These are phyloP conservation scores for Vitellaria paradoxa DNA, from an alignment of 179 eudicot species.

Conservation along the genomic window DNA sequence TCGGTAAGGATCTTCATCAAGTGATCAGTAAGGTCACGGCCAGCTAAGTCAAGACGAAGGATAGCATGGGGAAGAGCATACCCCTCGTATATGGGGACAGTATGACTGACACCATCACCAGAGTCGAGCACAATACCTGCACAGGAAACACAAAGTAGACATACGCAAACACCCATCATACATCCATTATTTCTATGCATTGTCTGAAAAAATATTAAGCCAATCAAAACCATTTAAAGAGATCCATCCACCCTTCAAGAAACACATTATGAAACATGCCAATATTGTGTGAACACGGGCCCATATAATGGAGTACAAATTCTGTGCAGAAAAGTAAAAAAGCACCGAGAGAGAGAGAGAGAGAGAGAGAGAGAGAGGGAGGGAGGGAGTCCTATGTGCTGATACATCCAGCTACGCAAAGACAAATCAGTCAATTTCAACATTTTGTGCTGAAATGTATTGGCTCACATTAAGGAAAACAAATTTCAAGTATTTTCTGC, in stretches of 20 bases:
- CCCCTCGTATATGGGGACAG: constrained; percentile 49
- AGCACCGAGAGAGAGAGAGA: background rate
- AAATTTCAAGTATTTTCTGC: background rate
- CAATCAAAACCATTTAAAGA: background rate
- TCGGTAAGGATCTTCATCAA: constrained; percentile 47
- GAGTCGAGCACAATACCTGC: constrained; percentile 43
- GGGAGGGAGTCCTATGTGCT: background rate
- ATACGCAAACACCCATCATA: background rate
- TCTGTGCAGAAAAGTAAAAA: background rate
- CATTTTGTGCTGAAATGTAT: background rate
- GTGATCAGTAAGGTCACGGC: constrained; percentile 44
- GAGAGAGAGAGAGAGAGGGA: background rate
- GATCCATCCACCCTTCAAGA: background rate
- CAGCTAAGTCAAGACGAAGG: constrained; percentile 48
- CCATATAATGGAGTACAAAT: background rate
- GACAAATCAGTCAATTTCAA: background rate
- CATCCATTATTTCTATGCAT: background rate
- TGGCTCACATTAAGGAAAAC: background rate
- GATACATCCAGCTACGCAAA: background rate
- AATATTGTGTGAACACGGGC: background rate
- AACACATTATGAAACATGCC: background rate
- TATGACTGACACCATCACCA: constrained; percentile 52
- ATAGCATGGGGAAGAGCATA: constrained; percentile 51
- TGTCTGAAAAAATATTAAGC: background rate
- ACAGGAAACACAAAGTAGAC: constrained; percentile 17